These are phyloP conservation scores for Phytopythium ostracodes DNA, from an alignment of 352 stramenopile genomes.

Conservation along the genomic window DNA sequence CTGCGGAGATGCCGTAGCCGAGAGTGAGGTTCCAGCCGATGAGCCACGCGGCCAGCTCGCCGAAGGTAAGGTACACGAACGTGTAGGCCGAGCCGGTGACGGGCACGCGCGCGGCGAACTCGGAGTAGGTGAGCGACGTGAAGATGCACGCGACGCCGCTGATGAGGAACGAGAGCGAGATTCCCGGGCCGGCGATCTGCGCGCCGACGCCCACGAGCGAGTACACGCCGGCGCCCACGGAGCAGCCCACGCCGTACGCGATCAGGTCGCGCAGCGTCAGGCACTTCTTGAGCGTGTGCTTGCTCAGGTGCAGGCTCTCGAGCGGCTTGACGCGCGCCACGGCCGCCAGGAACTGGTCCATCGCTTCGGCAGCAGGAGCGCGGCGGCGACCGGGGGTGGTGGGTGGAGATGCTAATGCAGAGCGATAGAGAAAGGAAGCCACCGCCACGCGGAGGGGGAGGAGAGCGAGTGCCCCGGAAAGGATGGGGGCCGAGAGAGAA, in stretches of 20 bases:
- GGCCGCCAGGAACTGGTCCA: constrained; percentile 52
- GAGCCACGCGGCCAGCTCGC: constrained; percentile 86
- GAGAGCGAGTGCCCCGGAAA: constrained; percentile 3
- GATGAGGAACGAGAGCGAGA: constrained; percentile 90
- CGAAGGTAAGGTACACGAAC: constrained; percentile 88
- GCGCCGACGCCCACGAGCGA: constrained; percentile 86
- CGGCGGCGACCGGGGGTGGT: too few species aligned
- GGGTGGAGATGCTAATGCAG: not conserved
- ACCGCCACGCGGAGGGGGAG: not conserved
- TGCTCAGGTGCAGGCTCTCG: constrained; percentile 37
- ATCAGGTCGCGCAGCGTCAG: constrained; percentile 77
- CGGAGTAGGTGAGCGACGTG: constrained; percentile 89
- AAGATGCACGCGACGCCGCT: constrained; percentile 88
- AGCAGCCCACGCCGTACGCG: constrained; percentile 89
- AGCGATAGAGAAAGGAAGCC: not conserved
- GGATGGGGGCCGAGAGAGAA: not conserved
- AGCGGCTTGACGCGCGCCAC: constrained; percentile 73
- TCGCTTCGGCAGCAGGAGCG: constrained; percentile 6
- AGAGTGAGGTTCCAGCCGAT: constrained; percentile 93
- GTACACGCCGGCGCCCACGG: constrained; percentile 91
- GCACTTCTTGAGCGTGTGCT: constrained; percentile 48
- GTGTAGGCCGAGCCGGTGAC: constrained; percentile 89
- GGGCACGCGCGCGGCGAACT: constrained; percentile 84
- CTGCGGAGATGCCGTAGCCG: constrained; percentile 90
- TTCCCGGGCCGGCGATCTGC: constrained; percentile 79